Conservation (phyloP, 768 basidiomycete species). For the Vararia minispora region DNA sequence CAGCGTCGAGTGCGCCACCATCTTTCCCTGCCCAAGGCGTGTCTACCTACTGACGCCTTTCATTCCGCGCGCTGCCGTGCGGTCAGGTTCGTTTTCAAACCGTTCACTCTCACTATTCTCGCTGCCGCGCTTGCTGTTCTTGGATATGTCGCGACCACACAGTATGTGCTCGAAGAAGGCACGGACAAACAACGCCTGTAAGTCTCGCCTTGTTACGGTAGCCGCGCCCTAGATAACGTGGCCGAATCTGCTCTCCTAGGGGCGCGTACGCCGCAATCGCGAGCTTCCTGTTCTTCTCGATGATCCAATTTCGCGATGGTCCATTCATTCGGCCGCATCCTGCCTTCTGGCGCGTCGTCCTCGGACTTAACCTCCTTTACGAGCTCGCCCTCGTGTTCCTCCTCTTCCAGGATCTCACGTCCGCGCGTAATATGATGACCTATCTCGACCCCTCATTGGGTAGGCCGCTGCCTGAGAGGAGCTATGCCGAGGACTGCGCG, state of each 20-base stretch:
- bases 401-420: slow-evolving; percentile 73
- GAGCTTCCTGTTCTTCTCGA: slow-evolving; percentile 71
- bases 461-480: slow-evolving; percentile 70
- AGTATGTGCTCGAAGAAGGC: slow-evolving; percentile 79
- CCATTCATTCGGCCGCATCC: slow-evolving; percentile 86
- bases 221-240: slow-evolving; percentile 1
- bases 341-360: slow-evolving; percentile 71
- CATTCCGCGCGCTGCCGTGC: slow-evolving; percentile 1
- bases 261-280: slow-evolving; percentile 67
- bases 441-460: slow-evolving; percentile 66
- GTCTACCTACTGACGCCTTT: slow-evolving; percentile 6
- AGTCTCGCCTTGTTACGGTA: slow-evolving; percentile 19
- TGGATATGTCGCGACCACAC: slow-evolving; percentile 74
- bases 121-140: slow-evolving; percentile 53
- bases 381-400: slow-evolving; percentile 76
- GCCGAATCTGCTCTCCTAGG: slow-evolving; percentile 25
- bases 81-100: slow-evolving; percentile 75
- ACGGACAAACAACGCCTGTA: slow-evolving; percentile 73
- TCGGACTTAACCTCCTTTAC: slow-evolving; percentile 76
- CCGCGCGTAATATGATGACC: slow-evolving; percentile 70
- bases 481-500: slow-evolving; percentile 73
- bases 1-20: slow-evolving; percentile 57
- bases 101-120: slow-evolving; percentile 67
- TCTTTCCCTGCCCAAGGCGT: slow-evolving; percentile 4
- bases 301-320: slow-evolving; percentile 84